phyloP scores from a whole-genome alignment of 768 basidiomycete genomes.

The Xerocomus potaroensis region DNA sequence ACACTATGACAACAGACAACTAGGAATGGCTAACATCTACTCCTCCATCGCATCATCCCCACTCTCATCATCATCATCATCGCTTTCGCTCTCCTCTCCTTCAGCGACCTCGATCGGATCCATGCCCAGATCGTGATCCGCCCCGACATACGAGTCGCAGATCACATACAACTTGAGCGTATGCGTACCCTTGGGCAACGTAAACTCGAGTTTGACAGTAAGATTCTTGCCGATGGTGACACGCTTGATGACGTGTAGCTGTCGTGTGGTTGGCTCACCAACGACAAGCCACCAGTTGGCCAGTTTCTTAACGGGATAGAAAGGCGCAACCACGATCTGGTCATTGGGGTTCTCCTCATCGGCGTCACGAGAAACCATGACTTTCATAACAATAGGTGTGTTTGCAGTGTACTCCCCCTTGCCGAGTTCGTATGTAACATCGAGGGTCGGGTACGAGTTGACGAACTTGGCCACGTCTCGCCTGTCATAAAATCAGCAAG shows the following conservation, averaged over 20 bases:
- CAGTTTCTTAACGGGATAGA: conserved; percentile 87
- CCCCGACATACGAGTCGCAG: conserved; percentile 87
- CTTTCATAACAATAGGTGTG: conserved; percentile 75
- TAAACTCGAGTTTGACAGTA: conserved; percentile 86
- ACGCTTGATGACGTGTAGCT: conserved; percentile 79
- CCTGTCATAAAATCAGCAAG: conserved; percentile 43
- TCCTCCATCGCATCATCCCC: conserved; percentile 59
- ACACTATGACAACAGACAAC: too few species aligned
- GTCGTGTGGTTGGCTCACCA: conserved; percentile 75
- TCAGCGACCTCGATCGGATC: conserved; percentile 85
- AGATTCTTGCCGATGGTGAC: conserved; percentile 76
- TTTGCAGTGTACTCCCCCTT: conserved; percentile 85
- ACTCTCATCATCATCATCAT: conserved; percentile 62
- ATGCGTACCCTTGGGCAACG: conserved; percentile 79
- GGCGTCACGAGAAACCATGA: conserved; percentile 74
- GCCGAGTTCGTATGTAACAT: conserved; percentile 82
- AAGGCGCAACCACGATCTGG: conserved; percentile 87
- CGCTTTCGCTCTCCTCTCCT: conserved; percentile 83
- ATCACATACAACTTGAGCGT: conserved; percentile 84
- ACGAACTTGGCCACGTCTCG: conserved; percentile 93
- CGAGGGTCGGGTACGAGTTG: conserved; percentile 96
- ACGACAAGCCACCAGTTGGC: conserved; percentile 98
- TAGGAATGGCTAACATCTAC: too few species aligned
- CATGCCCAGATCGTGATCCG: conserved; percentile 86
- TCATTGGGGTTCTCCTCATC: conserved; percentile 74